Base-by-base conservation (phyloP, 352 stramenopile genomes). In the Globisporangium sylvaticum region DNA sequence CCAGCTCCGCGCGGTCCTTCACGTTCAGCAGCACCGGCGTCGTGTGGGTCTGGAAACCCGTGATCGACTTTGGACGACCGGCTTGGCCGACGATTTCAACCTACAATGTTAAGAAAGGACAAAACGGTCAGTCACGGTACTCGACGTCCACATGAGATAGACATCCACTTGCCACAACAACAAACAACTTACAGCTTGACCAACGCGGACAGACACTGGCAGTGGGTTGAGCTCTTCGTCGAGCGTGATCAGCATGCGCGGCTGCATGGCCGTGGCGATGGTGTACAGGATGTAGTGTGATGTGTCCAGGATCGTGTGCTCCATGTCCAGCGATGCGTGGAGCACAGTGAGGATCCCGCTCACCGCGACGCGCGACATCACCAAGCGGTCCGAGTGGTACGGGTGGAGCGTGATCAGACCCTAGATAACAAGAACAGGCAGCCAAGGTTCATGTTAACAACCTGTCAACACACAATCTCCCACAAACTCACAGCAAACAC, bases 11-110 rank as follows among this genome's bases (percentile, higher is more conserved):
- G 64, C 97, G 93, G 76, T 99, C 97, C 75, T 98, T 98, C 34
- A 98, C 87, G 66, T 96, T 97, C 44, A 99, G 84, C 71, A 99
- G 82, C 58, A 99, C 98, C 50, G 98, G 98, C 39, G 97, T 99
- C 62, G 95, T 99, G 81, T 99, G 98, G 52, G 97, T 99, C 76
- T 99, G 98, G 81, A 99, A 99, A 61, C 98, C 98, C 58, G 98
- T 99, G 68, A 99, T 99, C 56, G 97, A 98, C 85, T 99, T 99
- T 15, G 97, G 97, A 39, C 97, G 97, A 76, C 98, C 98, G 9
- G 98, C 97, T 85, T 99, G 97, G 7, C 97, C 98, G 39, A 99
- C 98, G 60, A 98, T 99, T 71, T 99, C 98, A 44, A 99, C 85
- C 88, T 60, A 39, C 29, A 18, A 52, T 14, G 27, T 9, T 29